A percentile compares a stretch with the other conserved stretches of the same genome.
Evolutionary conservation across 169 alveolate genomes (phyloP).

Genomic region (Besnoitia besnoiti): DNA sequence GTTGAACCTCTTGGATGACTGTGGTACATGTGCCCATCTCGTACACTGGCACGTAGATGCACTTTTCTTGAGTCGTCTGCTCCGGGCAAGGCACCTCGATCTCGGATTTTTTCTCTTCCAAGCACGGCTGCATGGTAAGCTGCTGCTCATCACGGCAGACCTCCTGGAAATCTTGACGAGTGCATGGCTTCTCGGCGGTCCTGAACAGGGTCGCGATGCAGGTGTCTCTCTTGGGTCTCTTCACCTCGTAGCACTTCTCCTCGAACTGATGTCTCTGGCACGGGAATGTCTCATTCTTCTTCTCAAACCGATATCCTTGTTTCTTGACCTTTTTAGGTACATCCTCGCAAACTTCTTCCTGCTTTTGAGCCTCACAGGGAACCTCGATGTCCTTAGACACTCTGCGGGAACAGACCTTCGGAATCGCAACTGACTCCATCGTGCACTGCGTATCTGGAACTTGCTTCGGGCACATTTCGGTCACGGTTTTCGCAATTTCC

Average conservation of each 20-base stretch:
- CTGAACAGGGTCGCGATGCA: slow-evolving; percentile 39
- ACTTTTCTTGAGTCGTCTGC: slow-evolving; percentile 41
- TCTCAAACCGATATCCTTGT: slow-evolving; percentile 32
- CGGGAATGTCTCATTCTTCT: slow-evolving; percentile 26
- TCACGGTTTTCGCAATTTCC: slow-evolving; percentile 4
- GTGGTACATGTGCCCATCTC: slow-evolving; percentile 64
- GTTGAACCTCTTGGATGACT: slow-evolving; percentile 45
- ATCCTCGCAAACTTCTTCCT: slow-evolving; percentile 44
- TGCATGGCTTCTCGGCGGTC: slow-evolving; percentile 47
- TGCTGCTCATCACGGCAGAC: slow-evolving; percentile 43
- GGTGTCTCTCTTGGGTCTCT: slow-evolving; percentile 31
- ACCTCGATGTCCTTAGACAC: slow-evolving; percentile 58
- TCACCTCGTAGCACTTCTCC: slow-evolving; percentile 52
- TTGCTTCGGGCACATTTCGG: slow-evolving; percentile 46
- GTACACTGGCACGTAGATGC: slow-evolving; percentile 44
- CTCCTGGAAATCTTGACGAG: slow-evolving; percentile 47
- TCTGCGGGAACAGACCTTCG: slow-evolving; percentile 37
- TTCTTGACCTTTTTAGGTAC: slow-evolving; percentile 33
- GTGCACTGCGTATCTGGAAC: slow-evolving; percentile 53
- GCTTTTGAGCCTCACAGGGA: slow-evolving; percentile 21
- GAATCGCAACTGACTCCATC: slow-evolving; percentile 34
- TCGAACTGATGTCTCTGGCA: slow-evolving; percentile 54
- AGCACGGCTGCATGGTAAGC: slow-evolving; percentile 18
- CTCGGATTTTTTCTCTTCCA: slow-evolving; percentile 11
- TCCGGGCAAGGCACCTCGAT: slow-evolving; percentile 55